Conservation (phyloP, 73 alveolate species). For the Blepharisma japonicum region DNA sequence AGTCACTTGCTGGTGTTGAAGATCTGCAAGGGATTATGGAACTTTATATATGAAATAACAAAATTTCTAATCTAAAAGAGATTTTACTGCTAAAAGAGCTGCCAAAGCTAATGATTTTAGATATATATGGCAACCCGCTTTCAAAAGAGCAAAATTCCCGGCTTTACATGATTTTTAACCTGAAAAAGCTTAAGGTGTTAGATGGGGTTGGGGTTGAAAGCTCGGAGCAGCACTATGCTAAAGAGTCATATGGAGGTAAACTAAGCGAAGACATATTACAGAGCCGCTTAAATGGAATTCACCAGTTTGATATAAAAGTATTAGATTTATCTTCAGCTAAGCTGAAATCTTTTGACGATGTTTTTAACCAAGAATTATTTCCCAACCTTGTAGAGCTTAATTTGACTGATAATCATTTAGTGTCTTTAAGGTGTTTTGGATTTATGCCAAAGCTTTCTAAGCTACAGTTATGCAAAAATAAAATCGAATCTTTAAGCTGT, state of each 20-base stretch:
- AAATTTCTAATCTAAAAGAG: slow-evolving; percentile 67
- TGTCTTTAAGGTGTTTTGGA: slow-evolving; percentile 69
- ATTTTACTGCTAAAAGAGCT: slow-evolving; percentile 54
- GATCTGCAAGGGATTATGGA: slow-evolving; percentile 80
- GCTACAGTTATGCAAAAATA: slow-evolving; percentile 46
- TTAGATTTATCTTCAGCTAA: slow-evolving; percentile 67
- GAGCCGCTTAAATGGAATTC: slow-evolving; percentile 50
- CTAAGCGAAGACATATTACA: slow-evolving; percentile 76
- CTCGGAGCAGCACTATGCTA: slow-evolving; percentile 63
- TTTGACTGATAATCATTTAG: slow-evolving; percentile 55
- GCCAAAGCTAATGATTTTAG: slow-evolving; percentile 68
- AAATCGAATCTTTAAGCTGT: slow-evolving; percentile 60
- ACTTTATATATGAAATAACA: slow-evolving; percentile 91
- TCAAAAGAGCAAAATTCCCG: slow-evolving; percentile 73
- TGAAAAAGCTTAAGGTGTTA: slow-evolving; percentile 72
- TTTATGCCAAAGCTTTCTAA: slow-evolving; percentile 62
- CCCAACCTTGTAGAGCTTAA: slow-evolving; percentile 69
- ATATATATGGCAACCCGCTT: slow-evolving; percentile 72
- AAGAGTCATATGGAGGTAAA: slow-evolving; percentile 74
- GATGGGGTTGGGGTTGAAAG: slow-evolving; percentile 79
- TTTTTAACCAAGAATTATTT: slow-evolving; percentile 60
- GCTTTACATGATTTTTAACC: slow-evolving; percentile 64
- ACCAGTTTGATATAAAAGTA: slow-evolving; percentile 50
- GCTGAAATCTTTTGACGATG: slow-evolving; percentile 72
- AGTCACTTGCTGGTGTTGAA: slow-evolving; percentile 79